These are phyloP conservation scores for Borovskyia barvae DNA, from an alignment of 208 protist species.

Conservation along the genomic window DNA sequence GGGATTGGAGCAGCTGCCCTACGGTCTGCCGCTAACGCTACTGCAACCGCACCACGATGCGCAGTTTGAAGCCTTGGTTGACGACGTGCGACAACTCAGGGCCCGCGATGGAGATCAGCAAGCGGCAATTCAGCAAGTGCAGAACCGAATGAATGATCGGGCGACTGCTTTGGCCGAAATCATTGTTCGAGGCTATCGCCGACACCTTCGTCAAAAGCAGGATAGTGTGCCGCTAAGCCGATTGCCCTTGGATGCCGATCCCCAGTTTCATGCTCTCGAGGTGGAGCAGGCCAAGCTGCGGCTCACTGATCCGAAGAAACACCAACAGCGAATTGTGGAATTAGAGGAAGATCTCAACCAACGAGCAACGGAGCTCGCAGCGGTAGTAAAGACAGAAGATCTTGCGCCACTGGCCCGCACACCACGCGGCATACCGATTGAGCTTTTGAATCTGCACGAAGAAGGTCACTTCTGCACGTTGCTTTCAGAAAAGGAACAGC, in stretches of 20 bases:
- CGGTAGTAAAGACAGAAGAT: constrained; percentile 47
- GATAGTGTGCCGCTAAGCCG: constrained; percentile 51
- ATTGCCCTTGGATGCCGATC: constrained; percentile 64
- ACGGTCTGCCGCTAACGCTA: constrained; percentile 42
- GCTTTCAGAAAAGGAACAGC: constrained; percentile 45
- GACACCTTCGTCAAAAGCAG: constrained; percentile 49
- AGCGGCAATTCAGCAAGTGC: constrained; percentile 28
- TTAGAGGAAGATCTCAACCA: constrained; percentile 54
- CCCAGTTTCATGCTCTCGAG: constrained; percentile 50
- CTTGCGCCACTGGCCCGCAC: constrained; percentile 34
- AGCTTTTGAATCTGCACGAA: constrained; percentile 59
- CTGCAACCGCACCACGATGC: constrained; percentile 65
- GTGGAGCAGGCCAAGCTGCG: constrained; percentile 56
- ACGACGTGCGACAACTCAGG: constrained; percentile 54
- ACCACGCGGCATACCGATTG: constrained; percentile 67
- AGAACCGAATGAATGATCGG: constrained; percentile 62
- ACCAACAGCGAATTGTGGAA: constrained; percentile 46
- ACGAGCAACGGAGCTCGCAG: constrained; percentile 52
- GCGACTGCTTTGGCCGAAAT: constrained; percentile 57
- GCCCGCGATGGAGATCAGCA: constrained; percentile 7
- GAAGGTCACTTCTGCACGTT: constrained; percentile 45
- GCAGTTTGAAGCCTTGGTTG: constrained; percentile 48
- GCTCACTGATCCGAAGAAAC: constrained; percentile 48
- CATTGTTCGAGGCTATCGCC: constrained; percentile 56
- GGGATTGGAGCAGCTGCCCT: constrained; percentile 38